These are phyloP conservation scores for Phytophthora citrophthora DNA, from an alignment of 352 stramenopile species.

Conservation along the genomic window DNA sequence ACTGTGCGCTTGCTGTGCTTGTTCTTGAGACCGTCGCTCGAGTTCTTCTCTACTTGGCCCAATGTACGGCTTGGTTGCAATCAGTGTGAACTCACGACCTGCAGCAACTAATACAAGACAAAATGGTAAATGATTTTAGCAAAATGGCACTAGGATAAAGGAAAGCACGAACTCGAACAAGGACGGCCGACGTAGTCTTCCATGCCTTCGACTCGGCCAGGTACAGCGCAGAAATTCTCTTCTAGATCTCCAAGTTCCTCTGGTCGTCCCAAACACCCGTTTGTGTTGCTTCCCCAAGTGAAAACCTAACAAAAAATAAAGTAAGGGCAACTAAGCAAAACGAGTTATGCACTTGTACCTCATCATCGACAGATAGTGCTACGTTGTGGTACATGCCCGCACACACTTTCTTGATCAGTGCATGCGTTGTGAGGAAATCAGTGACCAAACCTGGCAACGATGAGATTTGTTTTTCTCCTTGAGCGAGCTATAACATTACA, in stretches of 20 bases:
- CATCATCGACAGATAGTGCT: constrained; percentile 89
- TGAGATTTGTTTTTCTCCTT: constrained; percentile 77
- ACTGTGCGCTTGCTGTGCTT: constrained; percentile 48
- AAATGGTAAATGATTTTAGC: background rate
- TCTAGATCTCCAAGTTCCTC: constrained; percentile 75
- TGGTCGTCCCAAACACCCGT: constrained; percentile 86
- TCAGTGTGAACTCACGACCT: constrained; percentile 92
- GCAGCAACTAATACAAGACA: constrained; percentile 69
- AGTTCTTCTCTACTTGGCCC: constrained; percentile 80
- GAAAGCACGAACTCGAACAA: constrained; percentile 60
- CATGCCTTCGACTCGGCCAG: constrained; percentile 76
- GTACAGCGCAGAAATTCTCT: constrained; percentile 84
- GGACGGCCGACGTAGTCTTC: constrained; percentile 70
- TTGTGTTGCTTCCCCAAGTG: constrained; percentile 93
- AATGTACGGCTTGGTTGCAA: constrained; percentile 94
- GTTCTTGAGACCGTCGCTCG: constrained; percentile 46
- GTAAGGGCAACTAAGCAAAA: background rate
- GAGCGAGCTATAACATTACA: constrained; percentile 52
- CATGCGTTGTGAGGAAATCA: constrained; percentile 81
- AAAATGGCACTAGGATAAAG: background rate
- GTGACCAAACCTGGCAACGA: constrained; percentile 75
- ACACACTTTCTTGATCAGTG: constrained; percentile 86
- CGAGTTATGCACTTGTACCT: constrained; percentile 40
- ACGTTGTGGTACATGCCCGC: constrained; percentile 93
- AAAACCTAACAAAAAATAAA: constrained; percentile 64